phyloP scores from a whole-genome alignment of 345 rosid genomes.

The Tarenaya hassleriana region DNA sequence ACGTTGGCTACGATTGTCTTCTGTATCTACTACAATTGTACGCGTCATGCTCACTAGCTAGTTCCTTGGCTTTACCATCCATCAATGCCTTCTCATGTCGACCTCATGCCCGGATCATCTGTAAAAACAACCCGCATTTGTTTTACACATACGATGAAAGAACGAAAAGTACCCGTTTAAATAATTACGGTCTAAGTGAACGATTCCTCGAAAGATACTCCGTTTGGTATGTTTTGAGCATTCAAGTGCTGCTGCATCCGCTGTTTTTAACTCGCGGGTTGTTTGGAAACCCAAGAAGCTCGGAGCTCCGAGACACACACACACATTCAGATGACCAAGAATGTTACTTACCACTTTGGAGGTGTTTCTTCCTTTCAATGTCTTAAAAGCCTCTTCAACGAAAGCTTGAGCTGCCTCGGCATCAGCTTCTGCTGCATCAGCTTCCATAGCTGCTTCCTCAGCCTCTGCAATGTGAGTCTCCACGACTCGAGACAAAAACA shows the following conservation, averaged over 20 bases:
- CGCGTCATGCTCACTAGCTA: too few species aligned
- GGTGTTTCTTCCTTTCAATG: conserved; percentile 48
- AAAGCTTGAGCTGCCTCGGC: conserved; percentile 93
- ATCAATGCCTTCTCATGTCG: background rate
- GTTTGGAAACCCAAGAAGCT: too few species aligned
- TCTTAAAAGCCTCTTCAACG: conserved; percentile 77
- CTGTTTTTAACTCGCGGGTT: too few species aligned
- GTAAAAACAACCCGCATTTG: conserved; percentile 6
- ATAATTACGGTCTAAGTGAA: too few species aligned
- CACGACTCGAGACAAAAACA: too few species aligned
- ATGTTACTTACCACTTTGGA: conserved; percentile 41
- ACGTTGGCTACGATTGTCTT: too few species aligned
- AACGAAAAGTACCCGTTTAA: too few species aligned
- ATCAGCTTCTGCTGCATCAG: conserved; percentile 90
- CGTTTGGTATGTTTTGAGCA: background rate
- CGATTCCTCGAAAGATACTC: too few species aligned
- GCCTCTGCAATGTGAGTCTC: conserved; percentile 92
- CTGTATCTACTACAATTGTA: too few species aligned
- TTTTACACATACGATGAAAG: too few species aligned
- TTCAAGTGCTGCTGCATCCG: conserved; percentile 1
- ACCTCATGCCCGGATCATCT: conserved; percentile 22
- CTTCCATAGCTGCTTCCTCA: conserved; percentile 93
- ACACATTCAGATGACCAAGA: background rate
- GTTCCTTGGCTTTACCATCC: too few species aligned
- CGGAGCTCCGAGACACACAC: too few species aligned